Percentiles rank a stretch among this genome's conserved stretches.
phyloP scores from a whole-genome alignment of 805 yeast genomes.

The Scheffersomyces spartinae region DNA sequence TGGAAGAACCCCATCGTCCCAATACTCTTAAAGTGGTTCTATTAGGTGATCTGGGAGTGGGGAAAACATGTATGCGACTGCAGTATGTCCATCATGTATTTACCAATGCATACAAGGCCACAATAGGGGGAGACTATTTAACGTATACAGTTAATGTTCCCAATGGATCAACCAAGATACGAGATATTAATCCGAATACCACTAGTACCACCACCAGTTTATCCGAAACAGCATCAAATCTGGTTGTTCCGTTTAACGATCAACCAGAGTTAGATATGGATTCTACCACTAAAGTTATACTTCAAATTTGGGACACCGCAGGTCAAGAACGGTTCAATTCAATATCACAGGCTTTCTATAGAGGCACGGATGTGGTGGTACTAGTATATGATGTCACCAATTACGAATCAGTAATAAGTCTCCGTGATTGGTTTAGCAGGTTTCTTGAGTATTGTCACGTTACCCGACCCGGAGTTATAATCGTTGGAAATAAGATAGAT shows the following conservation, averaged over 20 bases:
- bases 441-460: conserved; percentile 39
- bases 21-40: conserved; percentile 38
- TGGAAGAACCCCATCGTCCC: no score
- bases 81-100: conserved; percentile 46
- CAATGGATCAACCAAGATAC: background rate
- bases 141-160: conserved; percentile 26
- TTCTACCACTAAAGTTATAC: conserved; percentile 23
- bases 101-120: conserved; percentile 44
- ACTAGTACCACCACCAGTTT: no score
- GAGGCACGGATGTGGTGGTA: conserved; percentile 48
- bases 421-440: conserved; percentile 36
- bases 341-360: conserved; percentile 41
- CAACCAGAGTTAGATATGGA: no score
- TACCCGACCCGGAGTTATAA: conserved; percentile 32
- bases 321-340: conserved; percentile 38
- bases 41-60: conserved; percentile 49
- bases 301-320: conserved; percentile 49
- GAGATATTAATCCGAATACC: no score
- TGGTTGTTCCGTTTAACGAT: no score
- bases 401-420: conserved; percentile 36
- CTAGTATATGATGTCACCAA: conserved; percentile 43
- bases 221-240: no score
- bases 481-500: conserved; percentile 46
- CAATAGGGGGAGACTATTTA: conserved; percentile 48
- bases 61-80: conserved; percentile 45